Base-by-base conservation (phyloP, 305 asterid genomes). In the Solanum hybrid region DNA sequence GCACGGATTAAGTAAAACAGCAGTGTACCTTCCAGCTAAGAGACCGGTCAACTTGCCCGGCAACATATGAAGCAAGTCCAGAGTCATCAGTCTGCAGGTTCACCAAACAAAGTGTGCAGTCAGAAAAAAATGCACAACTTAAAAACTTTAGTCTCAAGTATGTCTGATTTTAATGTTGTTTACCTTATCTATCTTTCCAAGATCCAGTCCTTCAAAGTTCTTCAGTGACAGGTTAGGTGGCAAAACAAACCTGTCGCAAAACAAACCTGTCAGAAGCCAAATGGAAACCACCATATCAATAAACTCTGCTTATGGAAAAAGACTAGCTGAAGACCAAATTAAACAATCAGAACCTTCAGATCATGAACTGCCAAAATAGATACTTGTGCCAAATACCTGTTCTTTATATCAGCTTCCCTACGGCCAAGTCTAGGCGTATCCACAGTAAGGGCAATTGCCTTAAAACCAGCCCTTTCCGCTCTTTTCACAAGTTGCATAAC, bases 351-450 rank as follows among this genome's bases (percentile, higher is more conserved):
- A 27, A 42, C 17, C 40, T 82, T 82, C 9, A 29, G 87, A 84
- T 10, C 26, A 46, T 20, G 29, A 82, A 82, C 40, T 29, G 40
- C 27, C 73, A 82, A 51, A 60, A 72, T 36, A 32, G 51, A 75
- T 75, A 27, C 56, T 37, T 87, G 36, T 9, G 42, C 27, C 46
- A 17, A 66, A 80, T 40, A 96, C 99, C 98, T 94, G 94, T 97
- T 97, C 94, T 95, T 97, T 78, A 97, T 97, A 90, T 97, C 99
- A 86, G 97, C 97, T 93, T 97, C 99, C 92, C 99, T 93, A 85
- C 98, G 94, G 31, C 98, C 99, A 34, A 97, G 95, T 60, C 95
- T 92, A 34, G 98, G 98, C 37, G 98, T 94, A 93, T 97, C 99
- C 29, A 93, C 98, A 37, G 98, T 97, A 69, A 97, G 96, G 82